phyloP scores from a whole-genome alignment of 176 grass and related monocot species.

The Panicum miliaceum region DNA sequence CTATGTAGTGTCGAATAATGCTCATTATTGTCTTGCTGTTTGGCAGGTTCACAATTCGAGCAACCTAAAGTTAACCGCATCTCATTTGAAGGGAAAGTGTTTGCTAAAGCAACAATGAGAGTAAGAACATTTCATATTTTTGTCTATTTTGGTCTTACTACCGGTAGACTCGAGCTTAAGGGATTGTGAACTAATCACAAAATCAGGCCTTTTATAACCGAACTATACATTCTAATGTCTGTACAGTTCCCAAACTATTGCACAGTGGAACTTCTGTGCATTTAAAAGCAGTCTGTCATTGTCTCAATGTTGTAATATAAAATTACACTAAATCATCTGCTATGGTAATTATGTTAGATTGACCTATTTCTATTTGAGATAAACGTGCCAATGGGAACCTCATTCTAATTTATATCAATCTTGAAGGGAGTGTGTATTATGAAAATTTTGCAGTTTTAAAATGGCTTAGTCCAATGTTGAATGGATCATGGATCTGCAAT shows the following conservation, averaged over 20 bases:
- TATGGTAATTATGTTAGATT: background rate
- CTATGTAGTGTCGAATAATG: background rate
- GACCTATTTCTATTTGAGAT: background rate
- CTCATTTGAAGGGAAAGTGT: conserved; percentile 43
- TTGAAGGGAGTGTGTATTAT: conserved; percentile 4
- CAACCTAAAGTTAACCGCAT: conserved; percentile 34
- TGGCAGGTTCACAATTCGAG: conserved; percentile 14
- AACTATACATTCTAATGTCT: background rate
- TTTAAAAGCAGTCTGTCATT: background rate
- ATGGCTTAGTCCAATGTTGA: conserved; percentile 13
- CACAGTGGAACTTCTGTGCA: background rate
- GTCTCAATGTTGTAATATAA: background rate
- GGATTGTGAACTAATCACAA: conserved; percentile 10
- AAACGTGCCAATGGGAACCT: background rate
- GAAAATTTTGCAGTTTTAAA: conserved; percentile 19
- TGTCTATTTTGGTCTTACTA: conserved; percentile 16
- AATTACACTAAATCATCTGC: background rate
- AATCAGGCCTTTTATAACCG: background rate
- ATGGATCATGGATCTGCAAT: background rate
- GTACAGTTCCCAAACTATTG: background rate
- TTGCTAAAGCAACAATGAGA: conserved; percentile 41
- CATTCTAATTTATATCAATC: background rate
- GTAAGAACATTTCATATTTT: conserved; percentile 19
- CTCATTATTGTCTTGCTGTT: conserved; percentile 8
- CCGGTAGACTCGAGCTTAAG: background rate